phyloP scores from a whole-genome alignment of 441 rosid genomes.

The Breynia disticha region DNA sequence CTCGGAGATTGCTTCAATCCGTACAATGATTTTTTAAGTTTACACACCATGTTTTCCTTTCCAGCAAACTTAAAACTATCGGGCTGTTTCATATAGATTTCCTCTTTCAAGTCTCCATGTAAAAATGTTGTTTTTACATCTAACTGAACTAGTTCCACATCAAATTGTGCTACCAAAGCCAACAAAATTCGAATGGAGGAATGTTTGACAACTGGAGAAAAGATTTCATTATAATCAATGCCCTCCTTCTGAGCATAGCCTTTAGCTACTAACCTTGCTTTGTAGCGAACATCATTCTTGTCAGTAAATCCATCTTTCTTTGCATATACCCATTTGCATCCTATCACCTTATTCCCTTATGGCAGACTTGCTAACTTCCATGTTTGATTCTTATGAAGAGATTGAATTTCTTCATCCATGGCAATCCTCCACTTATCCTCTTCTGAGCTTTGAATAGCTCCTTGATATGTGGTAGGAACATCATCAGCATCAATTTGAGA shows the following conservation, averaged over 20 bases:
- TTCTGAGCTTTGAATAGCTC: no score
- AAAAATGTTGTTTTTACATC: not conserved
- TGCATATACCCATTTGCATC: no score
- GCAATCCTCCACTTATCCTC: no score
- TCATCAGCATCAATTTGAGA: not conserved
- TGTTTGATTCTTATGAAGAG: no score
- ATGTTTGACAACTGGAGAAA: no score
- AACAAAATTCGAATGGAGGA: no score
- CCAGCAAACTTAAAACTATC: not conserved
- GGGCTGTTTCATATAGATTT: not conserved
- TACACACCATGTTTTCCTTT: not conserved
- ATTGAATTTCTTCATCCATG: no score
- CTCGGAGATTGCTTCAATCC: conserved; percentile 1
- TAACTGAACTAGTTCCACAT: conserved; percentile 1
- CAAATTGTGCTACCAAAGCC: not conserved
- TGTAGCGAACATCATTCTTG: not conserved
- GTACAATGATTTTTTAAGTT: not conserved
- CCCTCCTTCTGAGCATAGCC: no score
- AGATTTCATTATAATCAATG: no score
- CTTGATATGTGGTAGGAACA: no score
- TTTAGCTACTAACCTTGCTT: not conserved
- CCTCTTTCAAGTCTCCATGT: not conserved
- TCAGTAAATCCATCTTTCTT: not conserved
- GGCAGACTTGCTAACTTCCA: no score
- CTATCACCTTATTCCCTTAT: no score